Evolutionary conservation across 176 grass and related monocot genomes (phyloP).

Genomic region (Secale cereale): DNA sequence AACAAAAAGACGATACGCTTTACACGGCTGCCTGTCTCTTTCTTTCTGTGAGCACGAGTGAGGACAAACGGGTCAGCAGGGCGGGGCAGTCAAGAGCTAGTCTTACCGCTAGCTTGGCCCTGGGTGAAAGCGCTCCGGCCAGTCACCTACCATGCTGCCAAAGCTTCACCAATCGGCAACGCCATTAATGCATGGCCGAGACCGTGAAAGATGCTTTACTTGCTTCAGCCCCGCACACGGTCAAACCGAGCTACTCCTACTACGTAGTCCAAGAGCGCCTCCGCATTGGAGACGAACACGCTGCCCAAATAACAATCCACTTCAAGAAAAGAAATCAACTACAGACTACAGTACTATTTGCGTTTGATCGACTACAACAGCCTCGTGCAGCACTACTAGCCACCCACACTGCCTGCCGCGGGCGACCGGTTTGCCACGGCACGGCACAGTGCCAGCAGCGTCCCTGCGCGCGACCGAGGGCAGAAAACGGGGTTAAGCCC

Average conservation of each 20-base stretch:
- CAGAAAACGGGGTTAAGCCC: background rate
- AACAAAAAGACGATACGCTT: constrained; percentile 42
- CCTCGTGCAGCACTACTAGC: too few relatives aligned
- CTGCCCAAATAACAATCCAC: too few relatives aligned
- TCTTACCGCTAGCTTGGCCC: background rate
- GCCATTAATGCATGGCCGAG: background rate
- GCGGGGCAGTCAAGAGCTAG: background rate
- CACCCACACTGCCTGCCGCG: too few relatives aligned
- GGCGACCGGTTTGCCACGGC: background rate
- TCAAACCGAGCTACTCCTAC: background rate
- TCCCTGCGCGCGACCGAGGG: background rate
- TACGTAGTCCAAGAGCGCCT: too few relatives aligned
- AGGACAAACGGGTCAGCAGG: constrained; percentile 11
- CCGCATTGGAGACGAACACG: background rate
- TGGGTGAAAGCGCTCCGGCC: background rate
- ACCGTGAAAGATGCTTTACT: background rate
- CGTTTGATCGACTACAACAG: too few relatives aligned
- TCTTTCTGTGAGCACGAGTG: background rate
- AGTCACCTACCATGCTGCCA: background rate
- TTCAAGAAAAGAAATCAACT: too few relatives aligned
- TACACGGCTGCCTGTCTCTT: constrained; percentile 21
- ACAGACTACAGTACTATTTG: too few relatives aligned
- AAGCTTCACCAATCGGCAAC: background rate
- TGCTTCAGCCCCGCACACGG: background rate
- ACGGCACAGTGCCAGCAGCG: background rate